Base-by-base conservation (phyloP, 2,329 filamentous ascomycete species). In the Coniochaeta sp. region DNA sequence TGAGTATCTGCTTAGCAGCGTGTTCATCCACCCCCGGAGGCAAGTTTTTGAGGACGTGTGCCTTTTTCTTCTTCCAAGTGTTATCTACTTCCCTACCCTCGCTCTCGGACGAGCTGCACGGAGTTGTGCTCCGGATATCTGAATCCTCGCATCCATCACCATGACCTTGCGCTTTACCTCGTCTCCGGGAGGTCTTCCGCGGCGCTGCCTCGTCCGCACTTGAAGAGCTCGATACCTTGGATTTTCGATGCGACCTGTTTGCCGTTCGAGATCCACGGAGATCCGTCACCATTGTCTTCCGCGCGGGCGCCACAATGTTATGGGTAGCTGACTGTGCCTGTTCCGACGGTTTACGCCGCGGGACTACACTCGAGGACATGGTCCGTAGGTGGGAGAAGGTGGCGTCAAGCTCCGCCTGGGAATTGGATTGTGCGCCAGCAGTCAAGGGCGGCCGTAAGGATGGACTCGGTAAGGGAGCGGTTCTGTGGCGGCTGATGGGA, bases 1-100 rank as follows among this genome's bases (percentile, higher is more conserved):
- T 97, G 61, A 98, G 80, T 33, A 99, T 97, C 63, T 97, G 91
- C 68, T 90, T 90, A 0, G 93, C 95, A 3, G 93, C 90, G 28
- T 81, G 78, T 65, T 88, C 84, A 69, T 99, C 95, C 3, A 97
- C 85, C 0, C 92, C 92, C 59, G 87, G 82, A 0, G 93, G 93
- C 1, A 98, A 75, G 60, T 88, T 88, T 69, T 90, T 91, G 69
- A 97, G 77, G 24, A 96, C 79, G 9, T 81, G 73, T 57, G 80
- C 77, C 63, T 90, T 85, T 57, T 81, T 84, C 58, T 79, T 79
- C 64, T 89, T 83, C 81, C 85, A 89, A 11, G 78, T 76, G 22
- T 72, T 74, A 57, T 81, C 77, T 8, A 76, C 74, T 28, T 76
- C 70, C 16, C 65, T 67, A 1, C 67, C 70, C 31, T 76, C 75